These are phyloP conservation scores for Petasospora rhodanensis DNA, from an alignment of 1,139 yeast species.

Conservation along the genomic window DNA sequence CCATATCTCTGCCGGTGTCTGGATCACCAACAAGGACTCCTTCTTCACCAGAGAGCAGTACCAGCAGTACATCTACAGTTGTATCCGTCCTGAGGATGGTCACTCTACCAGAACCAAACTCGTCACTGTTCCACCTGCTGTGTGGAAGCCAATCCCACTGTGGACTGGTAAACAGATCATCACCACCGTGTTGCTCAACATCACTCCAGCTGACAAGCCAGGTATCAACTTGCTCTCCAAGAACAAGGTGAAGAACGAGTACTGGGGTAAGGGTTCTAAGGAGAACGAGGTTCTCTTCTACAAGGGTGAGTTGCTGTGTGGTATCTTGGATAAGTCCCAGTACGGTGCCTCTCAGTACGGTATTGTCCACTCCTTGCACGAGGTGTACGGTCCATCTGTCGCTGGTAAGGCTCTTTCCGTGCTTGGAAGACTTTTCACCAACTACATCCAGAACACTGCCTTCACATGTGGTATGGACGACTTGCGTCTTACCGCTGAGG, in stretches of 20 bases:
- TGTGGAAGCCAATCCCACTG: constrained; percentile 78
- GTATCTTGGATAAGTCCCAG: constrained; percentile 95
- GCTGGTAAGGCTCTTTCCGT: constrained; percentile 91
- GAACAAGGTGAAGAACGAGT: constrained; percentile 89
- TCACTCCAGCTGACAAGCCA: constrained; percentile 81
- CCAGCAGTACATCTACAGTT: constrained; percentile 90
- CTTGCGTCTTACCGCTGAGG: constrained; percentile 84
- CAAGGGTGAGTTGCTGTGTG: constrained; percentile 84
- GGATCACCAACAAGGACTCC: constrained; percentile 91
- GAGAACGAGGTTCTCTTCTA: constrained; percentile 85
- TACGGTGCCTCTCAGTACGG: constrained; percentile 98
- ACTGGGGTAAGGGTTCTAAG: constrained; percentile 82
- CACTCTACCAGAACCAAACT: constrained; percentile 74
- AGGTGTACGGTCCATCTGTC: constrained; percentile 84
- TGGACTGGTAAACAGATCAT: constrained; percentile 99
- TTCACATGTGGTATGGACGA: constrained; percentile 99
- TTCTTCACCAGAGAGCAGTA: constrained; percentile 88
- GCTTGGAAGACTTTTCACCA: constrained; percentile 90
- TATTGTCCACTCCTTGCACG: constrained; percentile 93
- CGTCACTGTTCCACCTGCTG: constrained; percentile 83
- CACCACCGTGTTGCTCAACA: constrained; percentile 81
- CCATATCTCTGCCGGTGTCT: constrained; percentile 97
- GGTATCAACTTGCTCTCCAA: constrained; percentile 81
- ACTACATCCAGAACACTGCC: constrained; percentile 87
- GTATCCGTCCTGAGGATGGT: constrained; percentile 98